These are phyloP conservation scores for Cercospora janseana DNA, from an alignment of 2,329 filamentous ascomycete species.

Conservation along the genomic window DNA sequence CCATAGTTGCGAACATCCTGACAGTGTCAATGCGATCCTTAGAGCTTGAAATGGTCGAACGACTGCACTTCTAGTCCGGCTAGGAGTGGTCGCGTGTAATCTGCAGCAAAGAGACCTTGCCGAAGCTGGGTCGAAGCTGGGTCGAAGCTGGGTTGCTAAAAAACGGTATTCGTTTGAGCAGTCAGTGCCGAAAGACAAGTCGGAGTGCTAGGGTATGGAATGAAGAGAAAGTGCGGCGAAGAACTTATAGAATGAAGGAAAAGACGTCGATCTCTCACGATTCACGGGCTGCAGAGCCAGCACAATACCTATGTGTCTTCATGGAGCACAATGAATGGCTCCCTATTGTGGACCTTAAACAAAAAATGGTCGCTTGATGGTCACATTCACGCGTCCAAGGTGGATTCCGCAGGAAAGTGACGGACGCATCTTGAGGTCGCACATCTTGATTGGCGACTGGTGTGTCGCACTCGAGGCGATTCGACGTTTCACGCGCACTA, in stretches of 20 bases:
- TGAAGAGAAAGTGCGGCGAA: not conserved
- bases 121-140: too few relatives aligned
- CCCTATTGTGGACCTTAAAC: constrained; percentile 1
- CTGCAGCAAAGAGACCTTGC: constrained; percentile 15
- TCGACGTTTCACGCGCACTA: constrained; percentile 13
- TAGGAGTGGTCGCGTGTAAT: constrained; percentile 21
- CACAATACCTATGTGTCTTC: constrained; percentile 19
- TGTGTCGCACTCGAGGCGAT: not conserved
- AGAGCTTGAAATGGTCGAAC: constrained; percentile 8
- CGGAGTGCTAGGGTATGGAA: constrained; percentile 7
- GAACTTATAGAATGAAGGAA: constrained; percentile 15
- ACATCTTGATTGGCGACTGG: constrained; percentile 6
- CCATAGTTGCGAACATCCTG: constrained; percentile 18
- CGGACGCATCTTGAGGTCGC: constrained; percentile 1
- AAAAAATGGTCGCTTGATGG: constrained; percentile 8
- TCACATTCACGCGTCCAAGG: constrained; percentile 11
- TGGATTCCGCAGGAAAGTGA: not conserved
- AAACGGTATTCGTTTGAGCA: too few relatives aligned
- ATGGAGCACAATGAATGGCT: constrained; percentile 13
- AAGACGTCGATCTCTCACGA: constrained; percentile 16
- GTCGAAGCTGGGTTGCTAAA: too few relatives aligned
- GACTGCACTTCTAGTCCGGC: constrained; percentile 23
- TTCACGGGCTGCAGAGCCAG: constrained; percentile 20
- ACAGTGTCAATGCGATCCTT: constrained; percentile 9
- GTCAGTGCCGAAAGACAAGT: constrained; percentile 8